Conservation (phyloP, 1,284 basidiomycete genomes). For the Tremellales sp. region DNA sequence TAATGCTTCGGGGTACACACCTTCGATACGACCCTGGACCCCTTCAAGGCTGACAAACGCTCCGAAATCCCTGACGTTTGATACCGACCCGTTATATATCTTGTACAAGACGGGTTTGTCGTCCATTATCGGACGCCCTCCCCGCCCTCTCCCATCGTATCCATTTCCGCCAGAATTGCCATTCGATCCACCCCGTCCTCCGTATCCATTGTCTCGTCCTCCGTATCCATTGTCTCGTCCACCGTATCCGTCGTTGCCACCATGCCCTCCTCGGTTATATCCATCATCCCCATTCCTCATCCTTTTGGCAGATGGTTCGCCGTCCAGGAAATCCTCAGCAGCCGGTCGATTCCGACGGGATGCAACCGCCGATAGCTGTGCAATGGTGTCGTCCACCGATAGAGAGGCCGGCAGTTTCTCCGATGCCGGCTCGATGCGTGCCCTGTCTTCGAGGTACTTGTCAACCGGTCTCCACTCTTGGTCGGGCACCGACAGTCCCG, state of each 20-base stretch:
- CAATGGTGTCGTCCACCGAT: conserved; percentile 83
- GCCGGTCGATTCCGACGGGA: conserved; percentile 52
- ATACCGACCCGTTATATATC: conserved; percentile 85
- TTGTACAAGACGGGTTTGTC: conserved; percentile 87
- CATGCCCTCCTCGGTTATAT: conserved; percentile 41
- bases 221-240: conserved; percentile 41
- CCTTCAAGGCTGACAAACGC: conserved; percentile 90
- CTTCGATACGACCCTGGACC: conserved; percentile 77
- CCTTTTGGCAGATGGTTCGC: conserved; percentile 53
- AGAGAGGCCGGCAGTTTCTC: conserved; percentile 48
- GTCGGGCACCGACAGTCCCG: conserved; percentile 83
- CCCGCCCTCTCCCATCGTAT: conserved; percentile 21
- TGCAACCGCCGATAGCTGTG: conserved; percentile 64
- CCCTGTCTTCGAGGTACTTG: conserved; percentile 51
- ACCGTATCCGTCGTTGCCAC: conserved; percentile 49
- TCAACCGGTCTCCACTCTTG: conserved; percentile 55
- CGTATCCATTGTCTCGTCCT: conserved; percentile 48
- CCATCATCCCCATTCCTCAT: conserved; percentile 8
- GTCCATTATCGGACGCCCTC: conserved; percentile 56
- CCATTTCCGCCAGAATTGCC: no score
- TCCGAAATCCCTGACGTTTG: conserved; percentile 89
- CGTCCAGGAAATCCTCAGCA: conserved; percentile 51
- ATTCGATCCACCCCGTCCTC: conserved; percentile 36
- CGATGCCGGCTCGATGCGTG: conserved; percentile 47
- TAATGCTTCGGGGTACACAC: conserved; percentile 60